Base-by-base conservation (phyloP, 495 filamentous ascomycete species). In the Podospora pseudoanserina region DNA sequence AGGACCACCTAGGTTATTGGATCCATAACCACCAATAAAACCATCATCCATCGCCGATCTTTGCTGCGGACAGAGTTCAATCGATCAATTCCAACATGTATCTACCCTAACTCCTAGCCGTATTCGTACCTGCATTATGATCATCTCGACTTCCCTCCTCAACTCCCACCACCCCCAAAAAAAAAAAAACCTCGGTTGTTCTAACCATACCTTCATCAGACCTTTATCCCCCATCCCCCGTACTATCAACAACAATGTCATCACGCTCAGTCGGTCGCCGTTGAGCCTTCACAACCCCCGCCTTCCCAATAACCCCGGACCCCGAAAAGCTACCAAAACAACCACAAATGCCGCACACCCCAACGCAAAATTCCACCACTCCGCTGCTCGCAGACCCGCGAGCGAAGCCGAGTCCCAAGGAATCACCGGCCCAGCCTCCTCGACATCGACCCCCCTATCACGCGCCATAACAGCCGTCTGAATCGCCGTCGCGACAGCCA, bases 401-500 rank as follows among this genome's bases (percentile, higher is more conserved):
- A 87, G 67, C 20, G 85, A 79, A 0, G 84, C 78, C 2, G 67
- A 19, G 61, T 86, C 81, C 74, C 80, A 79, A 18, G 67, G 63
- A 61, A 68, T 20, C 34, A 83, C 72, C 3, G 73, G 67, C 0
- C 82, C 81, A 0, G 75, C 74, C 0, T 77, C 63, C 28, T 80
- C 69, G 0, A 84, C 82, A 16, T 74, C 68, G 15, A 81, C 78
- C 0, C 77, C 79, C 4, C 81, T 74, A 3, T 73, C 73, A 54
- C 77, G 72, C 0, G 79, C 81, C 76, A 83, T 85, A 1, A 88
- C 82, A 0, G 82, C 82, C 13, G 82, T 84, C 72, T 90, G 84
- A 5, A 87, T 76, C 0, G 85, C 86, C 9, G 86, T 86, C 0
- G 80, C 83, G 59, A 89, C 79, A 0, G 87, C 87, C 30, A 90